Evolutionary conservation across 2,329 filamentous ascomycete species (phyloP).

Genomic region (Fusarium subglutinans): DNA sequence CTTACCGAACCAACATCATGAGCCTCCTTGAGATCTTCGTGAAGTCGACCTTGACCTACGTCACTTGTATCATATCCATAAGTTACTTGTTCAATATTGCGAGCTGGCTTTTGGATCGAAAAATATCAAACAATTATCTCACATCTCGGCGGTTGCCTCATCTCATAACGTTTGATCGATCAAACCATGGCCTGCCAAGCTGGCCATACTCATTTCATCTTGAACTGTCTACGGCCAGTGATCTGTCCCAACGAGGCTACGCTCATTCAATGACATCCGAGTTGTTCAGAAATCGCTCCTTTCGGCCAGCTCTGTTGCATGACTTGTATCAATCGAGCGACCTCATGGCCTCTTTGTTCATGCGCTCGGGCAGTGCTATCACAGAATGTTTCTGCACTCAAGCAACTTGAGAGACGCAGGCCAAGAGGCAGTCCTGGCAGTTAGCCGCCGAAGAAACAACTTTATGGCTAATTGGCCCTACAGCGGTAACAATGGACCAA

Average conservation of each 20-base stretch:
- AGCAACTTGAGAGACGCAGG: conserved; percentile 18
- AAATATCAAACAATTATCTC: neutral
- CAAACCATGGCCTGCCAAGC: conserved; percentile 21
- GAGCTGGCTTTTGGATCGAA: neutral
- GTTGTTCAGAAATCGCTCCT: conserved; percentile 18
- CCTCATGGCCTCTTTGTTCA: conserved; percentile 35
- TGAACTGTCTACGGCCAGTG: conserved; percentile 13
- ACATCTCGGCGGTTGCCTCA: conserved; percentile 14
- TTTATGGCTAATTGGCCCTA: conserved; percentile 32
- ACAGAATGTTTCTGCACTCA: conserved; percentile 29
- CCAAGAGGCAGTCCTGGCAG: conserved; percentile 20
- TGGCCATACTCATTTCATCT: conserved; percentile 14
- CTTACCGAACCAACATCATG: neutral
- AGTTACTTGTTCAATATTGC: neutral
- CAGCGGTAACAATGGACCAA: conserved; percentile 33
- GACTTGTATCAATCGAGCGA: conserved; percentile 38
- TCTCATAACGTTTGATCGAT: conserved; percentile 26
- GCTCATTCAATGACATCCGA: conserved; percentile 16
- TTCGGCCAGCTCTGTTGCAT: conserved; percentile 33
- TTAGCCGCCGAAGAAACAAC: conserved; percentile 42
- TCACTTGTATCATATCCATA: neutral
- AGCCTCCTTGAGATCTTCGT: neutral
- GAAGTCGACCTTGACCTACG: neutral
- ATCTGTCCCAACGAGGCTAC: neutral
- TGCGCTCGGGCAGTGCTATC: conserved; percentile 37